Conservation (phyloP, 192 early-diverging fungal species). For the Glomus cerebriforme region DNA sequence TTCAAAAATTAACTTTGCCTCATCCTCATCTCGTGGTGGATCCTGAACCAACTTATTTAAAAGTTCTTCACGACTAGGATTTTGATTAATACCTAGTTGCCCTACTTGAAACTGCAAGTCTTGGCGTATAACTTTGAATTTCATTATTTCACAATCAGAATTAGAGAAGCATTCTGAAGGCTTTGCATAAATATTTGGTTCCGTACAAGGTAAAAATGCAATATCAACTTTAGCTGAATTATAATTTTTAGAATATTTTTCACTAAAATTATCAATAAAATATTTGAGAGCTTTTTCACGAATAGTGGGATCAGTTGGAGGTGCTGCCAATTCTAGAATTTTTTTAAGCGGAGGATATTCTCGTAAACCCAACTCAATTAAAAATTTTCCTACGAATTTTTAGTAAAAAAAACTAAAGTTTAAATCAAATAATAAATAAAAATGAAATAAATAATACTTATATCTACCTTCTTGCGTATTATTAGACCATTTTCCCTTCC, state of each 20-base stretch:
- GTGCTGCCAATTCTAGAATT: too few species aligned
- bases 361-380: too few species aligned
- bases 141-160: constrained; percentile 61
- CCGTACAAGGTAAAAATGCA: constrained; percentile 63
- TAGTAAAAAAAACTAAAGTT: neutral
- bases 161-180: constrained; percentile 71
- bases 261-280: constrained; percentile 58
- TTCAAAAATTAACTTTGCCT: constrained; percentile 62
- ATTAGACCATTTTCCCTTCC: constrained; percentile 56
- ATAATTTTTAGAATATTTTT: constrained; percentile 57
- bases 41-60: constrained; percentile 42
- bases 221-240: constrained; percentile 44
- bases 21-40: constrained; percentile 35
- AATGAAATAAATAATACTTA: too few species aligned
- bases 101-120: constrained; percentile 53
- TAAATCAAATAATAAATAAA: too few species aligned
- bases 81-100: constrained; percentile 67
- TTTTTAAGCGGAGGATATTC: too few species aligned
- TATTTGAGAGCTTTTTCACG: too few species aligned
- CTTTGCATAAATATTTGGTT: constrained; percentile 42
- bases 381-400: constrained; percentile 51
- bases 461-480: constrained; percentile 36
- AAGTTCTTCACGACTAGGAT: too few species aligned
- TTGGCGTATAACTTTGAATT: constrained; percentile 63
- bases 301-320: too few species aligned